Evolutionary conservation across 176 grass and related monocot genomes (phyloP), one percentile per base, ranked within the genome.

Genomic region (Oryza meridionalis): DNA sequence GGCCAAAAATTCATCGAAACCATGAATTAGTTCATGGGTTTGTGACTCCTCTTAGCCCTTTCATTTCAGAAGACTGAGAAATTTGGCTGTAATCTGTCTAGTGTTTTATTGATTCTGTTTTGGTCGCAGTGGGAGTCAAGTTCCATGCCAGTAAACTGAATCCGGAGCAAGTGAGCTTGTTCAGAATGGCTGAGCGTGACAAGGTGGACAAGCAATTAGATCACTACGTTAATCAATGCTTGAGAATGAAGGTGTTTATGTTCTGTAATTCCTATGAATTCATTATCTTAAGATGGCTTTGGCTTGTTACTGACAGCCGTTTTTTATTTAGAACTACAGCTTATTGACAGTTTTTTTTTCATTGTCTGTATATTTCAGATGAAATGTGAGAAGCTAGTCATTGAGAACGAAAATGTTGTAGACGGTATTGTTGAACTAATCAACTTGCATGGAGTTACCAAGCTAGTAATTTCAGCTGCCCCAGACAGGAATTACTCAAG

Each of bases 401-500:
- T 86, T 35, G 90, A 90, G 79, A 78, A 85, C 27, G 93, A 95
- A 33, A 76, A 95, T 38, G 67, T 86, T 65, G 72, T 44, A 25
- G 58, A 69, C 0, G 93, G 88, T 50, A 76, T 95, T 42, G 10
- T 92, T 21, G 88, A 90, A 80, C 83, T 92, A 17, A 75, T 95
- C 72, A 21, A 3, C 40, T 14, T 81, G 11, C 79, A 71, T 83
- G 69, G 83, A 61, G 80, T 92, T 35, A 76, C 67, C n/a, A 84
- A 86, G 72, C 72, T 95, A 73, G 76, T 92, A 22, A 81, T 95
- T 74, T 59, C 90, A 46, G 90, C 85, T 46, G 90, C 88, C 24
- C 72, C 90, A 66, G 93, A 92, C 59, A 86, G 33, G 67, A 67
- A 88, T 1, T 92, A 92, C 63, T 81, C 85, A 25, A 95, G 78